These are phyloP conservation scores for Lagenaria siceraria DNA, from an alignment of 306 rosid genomes.

Conservation along the genomic window DNA sequence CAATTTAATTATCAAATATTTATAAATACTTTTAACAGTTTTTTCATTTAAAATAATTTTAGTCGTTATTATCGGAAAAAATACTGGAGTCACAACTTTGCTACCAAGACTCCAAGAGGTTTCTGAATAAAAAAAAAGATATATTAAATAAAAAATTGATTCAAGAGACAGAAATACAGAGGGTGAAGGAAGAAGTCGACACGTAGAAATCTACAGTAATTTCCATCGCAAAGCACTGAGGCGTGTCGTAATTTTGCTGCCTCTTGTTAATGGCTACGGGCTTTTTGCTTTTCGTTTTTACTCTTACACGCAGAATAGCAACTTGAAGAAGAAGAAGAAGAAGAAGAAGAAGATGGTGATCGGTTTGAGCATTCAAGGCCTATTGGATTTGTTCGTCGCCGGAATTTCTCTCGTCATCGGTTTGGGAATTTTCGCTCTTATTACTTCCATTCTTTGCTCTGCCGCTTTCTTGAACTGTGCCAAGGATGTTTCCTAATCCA, in stretches of 20 bases:
- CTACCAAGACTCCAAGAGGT: too few species aligned
- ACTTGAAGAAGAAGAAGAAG: not conserved
- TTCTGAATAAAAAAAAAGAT: too few species aligned
- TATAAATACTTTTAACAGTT: too few species aligned
- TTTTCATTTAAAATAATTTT: too few species aligned
- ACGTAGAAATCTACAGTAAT: not conserved
- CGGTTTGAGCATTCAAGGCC: constrained; percentile 37
- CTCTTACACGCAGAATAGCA: not conserved
- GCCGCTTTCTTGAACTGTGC: constrained; percentile 55
- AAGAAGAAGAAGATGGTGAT: constrained; percentile 10
- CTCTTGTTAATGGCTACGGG: not conserved
- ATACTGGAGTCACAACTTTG: too few species aligned
- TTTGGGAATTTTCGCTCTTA: constrained; percentile 38
- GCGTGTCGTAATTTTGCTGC: not conserved
- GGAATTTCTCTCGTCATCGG: constrained; percentile 53
- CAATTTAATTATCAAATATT: too few species aligned
- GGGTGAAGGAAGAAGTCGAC: not conserved
- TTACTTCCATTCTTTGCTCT: constrained; percentile 55
- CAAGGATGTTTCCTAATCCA: constrained; percentile 28
- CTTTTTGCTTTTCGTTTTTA: not conserved
- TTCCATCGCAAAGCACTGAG: not conserved
- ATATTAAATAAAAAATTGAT: not conserved
- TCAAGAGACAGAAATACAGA: not conserved
- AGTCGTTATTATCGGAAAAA: too few species aligned
- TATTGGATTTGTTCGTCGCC: constrained; percentile 63